Base-by-base conservation (phyloP, 352 stramenopile genomes). In the Phytophthora niederhauseri region DNA sequence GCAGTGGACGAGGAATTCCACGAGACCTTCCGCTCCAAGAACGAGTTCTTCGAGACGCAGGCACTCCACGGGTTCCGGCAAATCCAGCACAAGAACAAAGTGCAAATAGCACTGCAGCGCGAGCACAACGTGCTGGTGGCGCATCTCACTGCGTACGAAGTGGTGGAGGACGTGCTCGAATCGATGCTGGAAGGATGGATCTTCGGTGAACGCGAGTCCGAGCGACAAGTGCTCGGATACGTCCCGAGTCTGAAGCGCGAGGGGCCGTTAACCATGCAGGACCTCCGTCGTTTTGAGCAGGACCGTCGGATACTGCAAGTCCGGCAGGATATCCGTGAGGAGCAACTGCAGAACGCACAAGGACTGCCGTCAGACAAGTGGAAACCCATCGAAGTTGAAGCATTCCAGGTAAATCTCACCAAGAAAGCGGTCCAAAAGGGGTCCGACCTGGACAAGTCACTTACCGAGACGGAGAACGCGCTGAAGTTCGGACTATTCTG, bases 151-250 rank as follows among this genome's bases (percentile, higher is more conserved):
- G 82, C 94, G 1, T 69, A 79, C 19, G 95, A 99, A 60, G 86
- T 98, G 17, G 84, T 98, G n/a, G 94, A 99, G 36, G 90, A 98
- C 46, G 92, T 98, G 19, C 80, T 99, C 6, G 85, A 98, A 49
- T 98, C 77, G 36, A 98, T 99, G 96, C 79, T 99, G 15, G 96
- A 99, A 82, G 97, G 97, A 2, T 99, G 97, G 97, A 77, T 95
- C 57, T 99, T 99, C 72, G 97, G 97, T 4, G 95, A 98, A 76
- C 85, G 91, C 53, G 82, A 97, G 70, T 97, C 89, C 11, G 69
- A 89, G 24, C 76, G 79, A 28, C 70, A 80, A 31, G 87, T 82
- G 1, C 70, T 91, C 19, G 90, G 91, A 6, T 97, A 84, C 50
- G 88, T 97, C 11, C 90, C 90, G 7, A 96, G 87, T 59, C 55